These are phyloP conservation scores for Puccinia coronata DNA, from an alignment of 1,284 basidiomycete species.

Conservation along the genomic window DNA sequence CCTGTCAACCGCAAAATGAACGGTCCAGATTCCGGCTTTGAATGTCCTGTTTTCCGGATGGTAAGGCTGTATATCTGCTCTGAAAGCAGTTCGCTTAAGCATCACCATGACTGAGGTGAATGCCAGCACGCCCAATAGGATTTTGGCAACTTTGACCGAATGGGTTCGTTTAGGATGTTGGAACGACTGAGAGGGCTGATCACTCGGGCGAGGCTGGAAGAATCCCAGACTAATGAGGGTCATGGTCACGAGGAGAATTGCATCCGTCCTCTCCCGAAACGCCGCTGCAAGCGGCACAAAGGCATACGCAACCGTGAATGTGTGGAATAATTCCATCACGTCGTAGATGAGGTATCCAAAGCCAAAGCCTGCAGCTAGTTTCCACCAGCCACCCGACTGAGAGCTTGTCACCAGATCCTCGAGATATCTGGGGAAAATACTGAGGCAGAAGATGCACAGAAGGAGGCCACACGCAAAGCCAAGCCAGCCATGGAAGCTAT, in stretches of 20 bases:
- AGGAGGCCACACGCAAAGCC: constrained; percentile 73
- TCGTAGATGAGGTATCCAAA: constrained; percentile 68
- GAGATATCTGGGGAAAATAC: constrained; percentile 67
- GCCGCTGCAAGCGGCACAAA: constrained; percentile 82
- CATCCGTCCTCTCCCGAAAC: constrained; percentile 77
- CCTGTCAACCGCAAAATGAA: constrained; percentile 67
- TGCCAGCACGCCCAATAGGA: constrained; percentile 21
- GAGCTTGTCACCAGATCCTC: constrained; percentile 53
- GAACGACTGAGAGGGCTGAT: neutral
- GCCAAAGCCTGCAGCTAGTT: constrained; percentile 63
- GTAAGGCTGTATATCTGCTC: constrained; percentile 65
- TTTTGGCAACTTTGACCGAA: constrained; percentile 4
- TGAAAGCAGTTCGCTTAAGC: constrained; percentile 65
- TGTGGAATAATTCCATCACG: constrained; percentile 70
- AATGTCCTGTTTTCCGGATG: constrained; percentile 70
- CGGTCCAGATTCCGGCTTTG: constrained; percentile 88
- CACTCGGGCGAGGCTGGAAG: constrained; percentile 28
- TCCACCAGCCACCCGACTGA: constrained; percentile 56
- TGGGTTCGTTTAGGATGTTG: neutral
- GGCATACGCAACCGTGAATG: constrained; percentile 87
- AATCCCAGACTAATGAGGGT: constrained; percentile 48
- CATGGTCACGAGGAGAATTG: constrained; percentile 60
- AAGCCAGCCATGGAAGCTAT: constrained; percentile 69
- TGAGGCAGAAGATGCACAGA: constrained; percentile 70
- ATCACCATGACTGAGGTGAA: constrained; percentile 62